Percentiles rank a stretch among this genome's conserved stretches.
Conservation (phyloP, 1,284 basidiomycete genomes). For the Cryptococcus wingfieldii region DNA sequence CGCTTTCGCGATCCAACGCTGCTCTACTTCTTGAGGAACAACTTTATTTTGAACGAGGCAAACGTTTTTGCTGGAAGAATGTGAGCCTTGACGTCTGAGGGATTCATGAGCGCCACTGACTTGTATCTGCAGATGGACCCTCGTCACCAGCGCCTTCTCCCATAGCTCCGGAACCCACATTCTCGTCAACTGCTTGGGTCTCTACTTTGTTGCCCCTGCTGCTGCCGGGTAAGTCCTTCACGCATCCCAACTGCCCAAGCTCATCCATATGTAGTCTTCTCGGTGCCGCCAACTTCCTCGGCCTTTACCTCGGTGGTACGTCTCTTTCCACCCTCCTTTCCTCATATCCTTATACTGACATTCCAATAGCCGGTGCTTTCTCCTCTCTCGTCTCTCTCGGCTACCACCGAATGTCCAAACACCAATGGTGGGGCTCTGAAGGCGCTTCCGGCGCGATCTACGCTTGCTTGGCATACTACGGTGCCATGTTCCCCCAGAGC, state of each 20-base stretch:
- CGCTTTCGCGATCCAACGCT: constrained; percentile 54
- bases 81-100: constrained; percentile 50
- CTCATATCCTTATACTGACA: not conserved
- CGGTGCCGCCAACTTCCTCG: constrained; percentile 66
- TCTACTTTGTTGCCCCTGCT: constrained; percentile 58
- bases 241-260: not conserved
- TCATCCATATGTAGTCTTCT: constrained; percentile 49
- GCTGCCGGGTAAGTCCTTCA: constrained; percentile 53
- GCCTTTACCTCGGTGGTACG: constrained; percentile 68
- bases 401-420: constrained; percentile 54
- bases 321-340: not conserved
- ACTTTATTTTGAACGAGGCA: constrained; percentile 60
- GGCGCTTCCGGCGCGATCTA: constrained; percentile 58
- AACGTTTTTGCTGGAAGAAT: constrained; percentile 67
- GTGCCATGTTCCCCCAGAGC: constrained; percentile 63
- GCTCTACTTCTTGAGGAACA: constrained; percentile 59
- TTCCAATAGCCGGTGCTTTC: constrained; percentile 53
- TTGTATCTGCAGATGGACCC: constrained; percentile 64
- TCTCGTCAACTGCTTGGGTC: constrained; percentile 38
- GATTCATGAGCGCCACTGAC: not conserved
- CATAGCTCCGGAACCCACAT: constrained; percentile 57
- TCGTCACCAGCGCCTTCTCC: constrained; percentile 68
- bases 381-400: constrained; percentile 59
- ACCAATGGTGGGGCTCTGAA: constrained; percentile 51
- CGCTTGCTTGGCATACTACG: constrained; percentile 60